These are phyloP conservation scores for Phytomonas francai DNA, from an alignment of 208 protist genomes.

Conservation along the genomic window DNA sequence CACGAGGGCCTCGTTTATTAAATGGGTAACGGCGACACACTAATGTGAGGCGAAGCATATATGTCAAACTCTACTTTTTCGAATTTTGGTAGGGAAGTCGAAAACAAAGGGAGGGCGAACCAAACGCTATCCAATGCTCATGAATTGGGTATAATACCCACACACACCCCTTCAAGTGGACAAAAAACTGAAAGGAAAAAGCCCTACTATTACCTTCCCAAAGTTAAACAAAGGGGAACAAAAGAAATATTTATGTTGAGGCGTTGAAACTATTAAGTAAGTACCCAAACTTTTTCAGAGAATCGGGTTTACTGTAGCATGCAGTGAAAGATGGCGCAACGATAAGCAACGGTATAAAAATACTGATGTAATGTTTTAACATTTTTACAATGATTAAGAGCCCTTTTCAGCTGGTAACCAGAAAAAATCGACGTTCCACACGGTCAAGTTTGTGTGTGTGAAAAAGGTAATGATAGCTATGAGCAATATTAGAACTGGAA, in stretches of 20 bases:
- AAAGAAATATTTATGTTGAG: neutral
- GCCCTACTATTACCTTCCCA: neutral
- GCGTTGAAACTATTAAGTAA: neutral
- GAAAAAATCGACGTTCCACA: neutral
- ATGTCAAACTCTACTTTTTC: neutral
- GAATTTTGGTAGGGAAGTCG: neutral
- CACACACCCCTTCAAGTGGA: neutral
- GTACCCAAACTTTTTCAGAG: neutral
- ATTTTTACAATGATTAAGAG: neutral
- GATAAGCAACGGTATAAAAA: slow-evolving; percentile 6
- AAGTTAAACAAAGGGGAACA: neutral
- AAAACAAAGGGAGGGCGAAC: neutral
- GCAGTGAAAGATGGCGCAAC: neutral
- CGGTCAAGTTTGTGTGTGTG: slow-evolving; percentile 9
- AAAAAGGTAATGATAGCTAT: slow-evolving; percentile 10
- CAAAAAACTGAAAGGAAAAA: slow-evolving; percentile 1
- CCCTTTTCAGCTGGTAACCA: slow-evolving; percentile 1
- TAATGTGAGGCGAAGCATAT: slow-evolving; percentile 58
- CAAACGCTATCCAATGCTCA: neutral
- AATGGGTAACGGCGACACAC: slow-evolving; percentile 73
- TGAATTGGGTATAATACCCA: neutral
- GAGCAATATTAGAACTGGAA: slow-evolving; percentile 16
- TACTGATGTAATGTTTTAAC: neutral
- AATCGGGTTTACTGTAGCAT: neutral
- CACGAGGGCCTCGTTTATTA: slow-evolving; percentile 79